A percentile compares a stretch with the other conserved stretches of the same genome.
Evolutionary conservation across 352 stramenopile genomes (phyloP).

Genomic region (Phytophthora melonis): DNA sequence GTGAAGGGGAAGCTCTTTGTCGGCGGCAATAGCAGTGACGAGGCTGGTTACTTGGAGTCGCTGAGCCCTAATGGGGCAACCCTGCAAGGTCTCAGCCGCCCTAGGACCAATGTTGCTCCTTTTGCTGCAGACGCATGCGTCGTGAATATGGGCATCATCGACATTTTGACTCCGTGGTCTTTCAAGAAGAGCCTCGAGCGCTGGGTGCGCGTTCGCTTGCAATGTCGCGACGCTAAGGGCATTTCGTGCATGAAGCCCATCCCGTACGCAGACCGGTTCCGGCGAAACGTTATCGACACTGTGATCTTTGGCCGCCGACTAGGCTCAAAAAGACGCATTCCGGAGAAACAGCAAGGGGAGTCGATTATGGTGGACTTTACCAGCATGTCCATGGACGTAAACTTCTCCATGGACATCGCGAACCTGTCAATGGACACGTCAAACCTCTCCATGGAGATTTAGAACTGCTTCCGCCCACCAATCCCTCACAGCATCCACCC

Average conservation of each 20-base stretch:
- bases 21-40: slow-evolving; percentile 42
- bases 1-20: slow-evolving; percentile 48
- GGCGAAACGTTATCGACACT: slow-evolving; percentile 84
- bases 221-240: slow-evolving; percentile 79
- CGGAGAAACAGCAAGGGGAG: slow-evolving; percentile 56
- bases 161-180: slow-evolving; percentile 97
- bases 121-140: slow-evolving; percentile 78
- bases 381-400: slow-evolving; percentile 59
- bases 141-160: slow-evolving; percentile 97
- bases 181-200: slow-evolving; percentile 94
- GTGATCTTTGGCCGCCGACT: slow-evolving; percentile 78
- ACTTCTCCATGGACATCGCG: slow-evolving; percentile 50
- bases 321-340: slow-evolving; percentile 41
- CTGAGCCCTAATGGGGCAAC: slow-evolving; percentile 56
- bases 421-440: slow-evolving; percentile 52
- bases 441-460: slow-evolving; percentile 64
- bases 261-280: slow-evolving; percentile 86
- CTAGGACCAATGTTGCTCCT: slow-evolving; percentile 42
- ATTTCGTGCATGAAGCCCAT: slow-evolving; percentile 88
- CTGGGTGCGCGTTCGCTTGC: slow-evolving; percentile 82
- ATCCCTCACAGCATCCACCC: slow-evolving; percentile 7
- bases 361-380: slow-evolving; percentile 90
- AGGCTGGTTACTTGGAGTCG: slow-evolving; percentile 66
- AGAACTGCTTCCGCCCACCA: slow-evolving; percentile 14
- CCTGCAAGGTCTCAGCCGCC: slow-evolving; percentile 35